These are phyloP conservation scores for Penicillium cataractarum DNA, from an alignment of 495 filamentous ascomycete genomes.

Conservation along the genomic window DNA sequence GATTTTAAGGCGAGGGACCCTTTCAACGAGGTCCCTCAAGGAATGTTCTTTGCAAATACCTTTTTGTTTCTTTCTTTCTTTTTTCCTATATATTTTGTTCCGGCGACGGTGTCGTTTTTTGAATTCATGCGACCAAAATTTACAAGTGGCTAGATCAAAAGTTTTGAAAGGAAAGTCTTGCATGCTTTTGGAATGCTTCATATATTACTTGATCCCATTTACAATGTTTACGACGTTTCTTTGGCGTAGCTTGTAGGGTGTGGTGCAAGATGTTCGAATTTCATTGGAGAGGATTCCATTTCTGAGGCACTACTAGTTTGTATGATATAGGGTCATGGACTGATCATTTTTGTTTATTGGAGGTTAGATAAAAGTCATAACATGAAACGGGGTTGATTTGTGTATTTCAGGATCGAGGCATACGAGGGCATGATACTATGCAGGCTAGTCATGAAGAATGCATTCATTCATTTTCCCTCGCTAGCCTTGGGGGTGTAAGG, in stretches of 20 bases:
- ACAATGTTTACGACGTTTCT: not conserved
- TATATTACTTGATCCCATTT: not conserved
- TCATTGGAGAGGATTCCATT: no score
- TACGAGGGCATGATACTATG: not conserved
- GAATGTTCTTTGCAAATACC: slow-evolving; percentile 10
- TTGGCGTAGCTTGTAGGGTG: not conserved
- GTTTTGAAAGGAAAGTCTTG: not conserved
- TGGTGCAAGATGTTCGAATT: not conserved
- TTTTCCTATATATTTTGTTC: not conserved
- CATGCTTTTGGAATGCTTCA: not conserved
- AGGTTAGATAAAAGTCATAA: slow-evolving; percentile 17
- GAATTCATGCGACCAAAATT: slow-evolving; percentile 1
- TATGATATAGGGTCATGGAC: slow-evolving; percentile 1
- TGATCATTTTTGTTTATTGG: not conserved
- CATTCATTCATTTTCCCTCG: not conserved
- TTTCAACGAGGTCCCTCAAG: slow-evolving; percentile 28
- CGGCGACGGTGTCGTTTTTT: not conserved
- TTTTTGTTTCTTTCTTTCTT: not conserved
- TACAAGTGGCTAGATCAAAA: not conserved
- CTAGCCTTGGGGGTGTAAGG: not conserved
- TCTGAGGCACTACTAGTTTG: no score
- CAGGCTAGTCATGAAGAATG: slow-evolving; percentile 1
- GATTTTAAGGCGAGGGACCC: slow-evolving; percentile 13
- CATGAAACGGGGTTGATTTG: slow-evolving; percentile 11
- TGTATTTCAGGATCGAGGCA: not conserved